Base-by-base conservation (phyloP, 306 rosid species). In the Dryas octopetala region DNA sequence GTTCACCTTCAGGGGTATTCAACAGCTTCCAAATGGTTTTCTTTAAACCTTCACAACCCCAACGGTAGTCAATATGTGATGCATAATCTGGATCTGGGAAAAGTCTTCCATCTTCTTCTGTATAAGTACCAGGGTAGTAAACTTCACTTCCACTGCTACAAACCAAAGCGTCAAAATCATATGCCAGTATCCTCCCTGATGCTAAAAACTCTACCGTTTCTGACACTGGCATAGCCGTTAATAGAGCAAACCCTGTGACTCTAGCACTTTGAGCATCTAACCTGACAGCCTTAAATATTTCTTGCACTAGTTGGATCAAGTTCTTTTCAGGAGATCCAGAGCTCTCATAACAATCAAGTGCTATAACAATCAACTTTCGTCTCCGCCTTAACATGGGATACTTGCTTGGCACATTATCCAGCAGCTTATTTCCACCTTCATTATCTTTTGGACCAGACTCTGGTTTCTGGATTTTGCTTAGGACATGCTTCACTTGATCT, bases 61-160 rank as follows among this genome's bases (percentile, higher is more conserved):
- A 89, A 5, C 89, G 86, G 52, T 87, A 89, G 75, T 87, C 89
- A 49, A 89, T 89, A 70, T 89, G 93, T 16, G 89, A 71, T 8
- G 80, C 83, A 66, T 89, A 87, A 79, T 89, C 91, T 16, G 93
- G 91, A 79, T 89, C 91, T 0, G 89, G 88, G 76, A 79, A 65
- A 49, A 89, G 80, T 74, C 74, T 87, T 61, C 88, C 89, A 63
- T 85, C 91, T 73, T 80, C 89, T 62, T 78, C 85, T 7, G 70
- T 60, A 53, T 75, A 70, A 68, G 79, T 76, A 59, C 89, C 85
- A 6, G 93, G 93, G 51, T 89, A 89, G 81, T 85, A 89, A 19
- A 89, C 84, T 74, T 89, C 88, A 67, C 93, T 83, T 48, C 93
- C 93, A 19, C 93, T 89, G 49, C 91, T 85, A 83, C 93, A 89